phyloP scores from a whole-genome alignment of 176 grass and related monocot genomes.

The Oryza glumipatula region DNA sequence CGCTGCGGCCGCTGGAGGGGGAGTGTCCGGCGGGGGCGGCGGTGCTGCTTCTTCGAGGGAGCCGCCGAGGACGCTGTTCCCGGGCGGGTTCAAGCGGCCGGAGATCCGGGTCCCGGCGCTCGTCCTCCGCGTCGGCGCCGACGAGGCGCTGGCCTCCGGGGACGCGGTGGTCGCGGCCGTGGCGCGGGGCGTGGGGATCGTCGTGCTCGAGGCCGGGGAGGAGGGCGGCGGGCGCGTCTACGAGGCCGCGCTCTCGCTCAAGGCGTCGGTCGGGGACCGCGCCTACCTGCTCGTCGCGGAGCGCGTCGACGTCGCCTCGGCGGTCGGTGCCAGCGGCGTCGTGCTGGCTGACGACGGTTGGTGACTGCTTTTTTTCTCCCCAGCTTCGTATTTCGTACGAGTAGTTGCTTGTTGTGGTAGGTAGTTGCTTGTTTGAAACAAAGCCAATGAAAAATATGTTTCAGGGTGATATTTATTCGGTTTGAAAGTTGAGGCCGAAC shows the following conservation, averaged over 20 bases:
- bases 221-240: conserved; percentile 75
- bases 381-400: conserved; percentile 1
- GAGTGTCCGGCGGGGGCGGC: not conserved
- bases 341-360: conserved; percentile 89
- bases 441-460: too few relatives aligned
- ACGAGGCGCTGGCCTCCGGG: conserved; percentile 54
- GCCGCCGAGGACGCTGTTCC: conserved; percentile 76
- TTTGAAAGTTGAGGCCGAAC: too few relatives aligned
- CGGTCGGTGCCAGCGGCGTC: conserved; percentile 81
- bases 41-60: conserved; percentile 35
- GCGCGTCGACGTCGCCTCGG: conserved; percentile 85
- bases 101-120: conserved; percentile 83
- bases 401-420: not conserved
- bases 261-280: conserved; percentile 67
- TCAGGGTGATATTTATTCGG: too few relatives aligned
- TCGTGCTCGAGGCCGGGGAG: conserved; percentile 77
- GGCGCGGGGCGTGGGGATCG: conserved; percentile 64
- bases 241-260: conserved; percentile 86
- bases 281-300: conserved; percentile 87
- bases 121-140: conserved; percentile 58
- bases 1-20: conserved; percentile 11
- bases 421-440: not conserved
- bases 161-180: conserved; percentile 54
- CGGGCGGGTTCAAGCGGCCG: conserved; percentile 89
- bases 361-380: conserved; percentile 36